These are phyloP conservation scores for Antrodiella citrinella DNA, from an alignment of 768 basidiomycete genomes.

Conservation along the genomic window DNA sequence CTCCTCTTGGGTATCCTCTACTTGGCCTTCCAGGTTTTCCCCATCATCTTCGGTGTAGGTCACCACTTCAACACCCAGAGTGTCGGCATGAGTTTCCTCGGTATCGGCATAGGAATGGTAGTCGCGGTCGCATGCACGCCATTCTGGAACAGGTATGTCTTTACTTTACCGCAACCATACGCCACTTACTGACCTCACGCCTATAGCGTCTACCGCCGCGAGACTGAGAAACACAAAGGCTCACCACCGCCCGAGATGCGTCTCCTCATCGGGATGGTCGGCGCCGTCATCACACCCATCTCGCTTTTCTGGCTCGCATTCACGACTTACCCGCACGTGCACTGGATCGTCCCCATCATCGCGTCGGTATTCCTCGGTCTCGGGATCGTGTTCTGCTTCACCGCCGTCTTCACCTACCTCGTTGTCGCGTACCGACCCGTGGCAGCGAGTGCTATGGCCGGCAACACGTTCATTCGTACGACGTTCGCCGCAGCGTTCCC, in stretches of 20 bases:
- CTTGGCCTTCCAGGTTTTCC: slow-evolving; percentile 45
- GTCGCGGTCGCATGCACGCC: slow-evolving; percentile 23
- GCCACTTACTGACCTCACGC: too few species aligned
- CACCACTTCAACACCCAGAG: slow-evolving; percentile 44
- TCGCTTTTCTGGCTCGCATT: slow-evolving; percentile 43
- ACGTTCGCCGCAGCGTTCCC: slow-evolving; percentile 41
- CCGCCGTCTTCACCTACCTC: slow-evolving; percentile 52
- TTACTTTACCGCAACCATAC: background rate
- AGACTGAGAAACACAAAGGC: slow-evolving; percentile 32
- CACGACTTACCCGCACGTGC: slow-evolving; percentile 35
- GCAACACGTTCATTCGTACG: slow-evolving; percentile 44
- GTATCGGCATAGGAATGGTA: slow-evolving; percentile 38
- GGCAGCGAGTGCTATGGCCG: slow-evolving; percentile 50
- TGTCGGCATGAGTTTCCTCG: slow-evolving; percentile 36
- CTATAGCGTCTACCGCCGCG: slow-evolving; percentile 22
- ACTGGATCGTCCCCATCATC: slow-evolving; percentile 37
- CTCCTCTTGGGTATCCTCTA: slow-evolving; percentile 36
- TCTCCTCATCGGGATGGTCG: slow-evolving; percentile 57
- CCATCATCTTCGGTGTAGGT: slow-evolving; percentile 36
- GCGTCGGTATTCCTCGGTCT: slow-evolving; percentile 38
- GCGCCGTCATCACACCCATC: slow-evolving; percentile 55
- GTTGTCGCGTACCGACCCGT: slow-evolving; percentile 39
- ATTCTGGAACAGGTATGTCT: slow-evolving; percentile 27
- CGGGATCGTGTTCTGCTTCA: slow-evolving; percentile 55
- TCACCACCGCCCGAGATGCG: slow-evolving; percentile 39